phyloP scores from a whole-genome alignment of 2,329 filamentous ascomycete species.

The Colletotrichum sp. region DNA sequence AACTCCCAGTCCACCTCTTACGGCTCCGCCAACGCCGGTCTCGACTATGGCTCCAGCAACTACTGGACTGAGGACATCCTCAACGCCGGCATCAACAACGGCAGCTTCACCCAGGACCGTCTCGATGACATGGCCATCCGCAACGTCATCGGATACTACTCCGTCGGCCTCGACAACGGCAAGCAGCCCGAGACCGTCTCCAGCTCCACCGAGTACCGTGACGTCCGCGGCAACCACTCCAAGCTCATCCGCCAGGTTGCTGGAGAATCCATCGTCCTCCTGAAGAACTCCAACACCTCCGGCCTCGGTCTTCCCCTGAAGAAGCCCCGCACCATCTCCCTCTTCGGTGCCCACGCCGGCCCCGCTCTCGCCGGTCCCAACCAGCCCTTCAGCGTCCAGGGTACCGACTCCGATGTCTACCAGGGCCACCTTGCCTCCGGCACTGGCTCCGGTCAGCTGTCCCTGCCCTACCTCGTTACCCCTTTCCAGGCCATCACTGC shows the following conservation, averaged over 20 bases:
- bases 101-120: constrained; percentile 59
- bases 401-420: constrained; percentile 6
- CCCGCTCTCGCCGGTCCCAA: background rate
- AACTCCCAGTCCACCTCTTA: constrained; percentile 60
- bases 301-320: constrained; percentile 61
- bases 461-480: constrained; percentile 5
- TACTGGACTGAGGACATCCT: constrained; percentile 52
- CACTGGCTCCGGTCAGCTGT: constrained; percentile 8
- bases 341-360: constrained; percentile 5
- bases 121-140: constrained; percentile 65
- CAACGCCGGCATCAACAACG: constrained; percentile 56
- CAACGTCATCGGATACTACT: constrained; percentile 58
- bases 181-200: constrained; percentile 64
- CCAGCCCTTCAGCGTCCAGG: constrained; percentile 5
- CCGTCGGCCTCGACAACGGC: constrained; percentile 58
- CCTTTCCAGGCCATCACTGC: constrained; percentile 12
- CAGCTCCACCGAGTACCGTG: constrained; percentile 50
- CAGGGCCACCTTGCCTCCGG: constrained; percentile 8
- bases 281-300: constrained; percentile 70
- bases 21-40: constrained; percentile 50
- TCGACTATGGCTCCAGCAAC: constrained; percentile 61
- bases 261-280: constrained; percentile 68
- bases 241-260: constrained; percentile 12
- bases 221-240: constrained; percentile 13
- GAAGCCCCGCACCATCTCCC: constrained; percentile 33